Base-by-base conservation (phyloP, 441 rosid species). In the Corymbia calophylla region DNA sequence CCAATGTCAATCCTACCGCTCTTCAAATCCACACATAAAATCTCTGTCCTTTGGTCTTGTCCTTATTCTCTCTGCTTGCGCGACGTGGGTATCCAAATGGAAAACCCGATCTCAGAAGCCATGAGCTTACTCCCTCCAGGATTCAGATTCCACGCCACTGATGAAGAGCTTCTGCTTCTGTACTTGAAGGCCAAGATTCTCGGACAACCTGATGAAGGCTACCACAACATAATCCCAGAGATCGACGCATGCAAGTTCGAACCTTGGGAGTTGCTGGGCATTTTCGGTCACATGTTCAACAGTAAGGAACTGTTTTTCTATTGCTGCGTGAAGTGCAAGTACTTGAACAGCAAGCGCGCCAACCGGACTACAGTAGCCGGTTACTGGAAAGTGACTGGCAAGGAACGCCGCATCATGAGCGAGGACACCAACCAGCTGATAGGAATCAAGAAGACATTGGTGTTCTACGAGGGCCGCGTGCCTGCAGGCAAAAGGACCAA, bases 391-490 rank as follows among this genome's bases (percentile, higher is more conserved):
- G 87, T 86, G 64, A 89, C 88, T 2, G 48, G 90, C 16, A 31
- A 39, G 53, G 88, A 64, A 16, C 86, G 47, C 6, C 54, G 21
- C 21, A 56, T 85, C 82, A 66, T 49, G 62, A 62, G 64, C 31
- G 88, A 85, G 70, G 53, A 64, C 39, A 66, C 84, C 62, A 35
- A 47, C 12, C 73, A n/a, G 53, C 82, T 51, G 27, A 58, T 66
- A 31, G 86, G 90, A 48, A 89, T 13, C 49, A 89, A 66, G 64
- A 89, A 89, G 68, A 89, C 84, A 58, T 51, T 89, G 84, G 80
- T 86, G 29, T 68, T 86, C 68, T 53, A 86, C 2, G 4, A 55
- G 25, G 90, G 90, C 6, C 66, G 66, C 7, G 2, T 86, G n/a
- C 60, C 87, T 44, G 54, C 39, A 27, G 88, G 90, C 48, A 51